Percentiles rank a stretch among this genome's conserved stretches.
These are phyloP conservation scores for Yarrowia sp. DNA, from an alignment of 805 yeast species.

Conservation along the genomic window DNA sequence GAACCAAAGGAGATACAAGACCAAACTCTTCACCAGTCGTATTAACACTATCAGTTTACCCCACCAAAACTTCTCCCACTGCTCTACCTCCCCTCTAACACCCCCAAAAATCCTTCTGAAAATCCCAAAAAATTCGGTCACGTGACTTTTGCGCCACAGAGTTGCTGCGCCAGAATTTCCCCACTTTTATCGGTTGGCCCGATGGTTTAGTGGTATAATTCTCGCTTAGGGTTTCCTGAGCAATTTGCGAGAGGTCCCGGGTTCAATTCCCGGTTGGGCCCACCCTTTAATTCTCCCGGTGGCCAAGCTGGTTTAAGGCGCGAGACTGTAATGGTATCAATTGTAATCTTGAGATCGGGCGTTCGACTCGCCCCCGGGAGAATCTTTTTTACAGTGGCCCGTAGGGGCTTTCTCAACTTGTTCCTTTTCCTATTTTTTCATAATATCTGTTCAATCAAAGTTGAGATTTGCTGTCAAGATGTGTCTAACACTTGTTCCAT, in stretches of 20 bases:
- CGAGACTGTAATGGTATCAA: constrained; percentile 39
- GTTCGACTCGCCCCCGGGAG: constrained; percentile 40
- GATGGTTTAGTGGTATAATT: constrained; percentile 39
- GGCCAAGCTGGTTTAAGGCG: constrained; percentile 40
- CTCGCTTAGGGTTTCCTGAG: constrained; percentile 39
- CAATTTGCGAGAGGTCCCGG: constrained; percentile 39
- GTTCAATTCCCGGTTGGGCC: constrained; percentile 40
- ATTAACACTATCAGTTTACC: too few relatives aligned
- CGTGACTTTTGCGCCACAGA: constrained; percentile 9
- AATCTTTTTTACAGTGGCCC: not conserved
- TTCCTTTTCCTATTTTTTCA: too few relatives aligned
- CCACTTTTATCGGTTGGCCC: constrained; percentile 22
- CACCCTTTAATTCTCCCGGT: constrained; percentile 38
- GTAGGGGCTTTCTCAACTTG: too few relatives aligned
- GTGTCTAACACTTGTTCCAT: too few relatives aligned
- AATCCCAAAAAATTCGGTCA: not conserved
- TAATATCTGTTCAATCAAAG: too few relatives aligned
- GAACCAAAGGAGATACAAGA: too few relatives aligned
- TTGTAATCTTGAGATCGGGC: constrained; percentile 40
- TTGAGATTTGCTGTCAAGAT: too few relatives aligned
- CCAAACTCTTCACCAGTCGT: too few relatives aligned
- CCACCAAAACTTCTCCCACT: too few relatives aligned
- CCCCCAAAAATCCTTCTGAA: not conserved
- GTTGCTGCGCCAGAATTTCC: not conserved
- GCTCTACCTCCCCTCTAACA: not conserved